Conservation (phyloP, 2,329 filamentous ascomycete species). For the Talaromyces albobiverticillius region DNA sequence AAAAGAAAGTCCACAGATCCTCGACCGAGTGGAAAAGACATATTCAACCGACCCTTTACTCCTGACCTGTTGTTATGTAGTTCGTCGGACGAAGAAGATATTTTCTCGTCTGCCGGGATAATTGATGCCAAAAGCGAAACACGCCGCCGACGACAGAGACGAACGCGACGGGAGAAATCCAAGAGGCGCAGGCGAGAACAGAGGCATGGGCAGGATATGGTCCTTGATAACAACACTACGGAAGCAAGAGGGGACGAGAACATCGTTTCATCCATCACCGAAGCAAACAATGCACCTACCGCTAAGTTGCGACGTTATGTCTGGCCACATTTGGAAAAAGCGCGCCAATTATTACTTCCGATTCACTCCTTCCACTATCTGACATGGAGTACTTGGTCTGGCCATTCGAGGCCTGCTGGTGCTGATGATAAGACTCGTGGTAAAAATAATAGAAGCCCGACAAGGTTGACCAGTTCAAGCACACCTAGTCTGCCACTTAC, state of each 20-base stretch:
- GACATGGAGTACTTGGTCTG: conserved; percentile 20
- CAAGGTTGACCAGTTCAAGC: conserved; percentile 22
- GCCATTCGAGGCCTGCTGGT: conserved; percentile 17
- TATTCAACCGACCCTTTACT: background rate
- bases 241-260: too few relatives aligned
- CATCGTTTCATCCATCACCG: conserved; percentile 18
- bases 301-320: conserved; percentile 25
- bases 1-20: background rate
- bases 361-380: background rate
- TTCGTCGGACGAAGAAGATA: conserved; percentile 22
- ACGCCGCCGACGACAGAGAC: background rate
- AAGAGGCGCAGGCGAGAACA: background rate
- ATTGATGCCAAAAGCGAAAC: conserved; percentile 19
- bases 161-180: background rate
- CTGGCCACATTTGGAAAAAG: conserved; percentile 30
- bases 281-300: conserved; percentile 15
- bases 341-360: conserved; percentile 25
- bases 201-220: background rate
- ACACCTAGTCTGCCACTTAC: background rate
- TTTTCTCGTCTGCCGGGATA: conserved; percentile 33
- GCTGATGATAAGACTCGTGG: conserved; percentile 11
- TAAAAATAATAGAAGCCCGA: conserved; percentile 1
- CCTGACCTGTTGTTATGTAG: conserved; percentile 1
- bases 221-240: background rate
- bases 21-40: background rate